Percentiles rank a stretch among this genome's conserved stretches.
These are phyloP conservation scores for Malassezia brasiliensis DNA, from an alignment of 1,284 basidiomycete species.

Conservation along the genomic window DNA sequence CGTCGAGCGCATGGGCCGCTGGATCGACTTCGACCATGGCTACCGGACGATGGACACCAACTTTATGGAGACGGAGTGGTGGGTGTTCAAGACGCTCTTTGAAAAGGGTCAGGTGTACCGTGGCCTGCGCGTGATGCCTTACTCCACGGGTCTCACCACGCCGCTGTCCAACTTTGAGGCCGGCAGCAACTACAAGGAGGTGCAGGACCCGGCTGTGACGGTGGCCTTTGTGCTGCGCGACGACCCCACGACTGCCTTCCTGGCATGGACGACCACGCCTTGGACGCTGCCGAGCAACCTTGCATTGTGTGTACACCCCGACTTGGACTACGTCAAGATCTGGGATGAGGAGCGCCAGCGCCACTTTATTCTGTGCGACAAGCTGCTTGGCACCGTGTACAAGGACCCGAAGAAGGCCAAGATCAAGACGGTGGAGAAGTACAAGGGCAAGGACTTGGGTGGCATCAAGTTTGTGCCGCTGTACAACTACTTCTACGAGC, in stretches of 20 bases:
- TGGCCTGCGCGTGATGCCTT: slow-evolving; percentile 92
- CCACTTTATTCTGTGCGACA: slow-evolving; percentile 88
- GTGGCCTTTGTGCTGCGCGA: slow-evolving; percentile 86
- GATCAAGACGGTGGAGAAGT: slow-evolving; percentile 74
- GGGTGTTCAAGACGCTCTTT: slow-evolving; percentile 92
- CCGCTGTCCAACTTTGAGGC: slow-evolving; percentile 98
- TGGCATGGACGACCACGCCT: slow-evolving; percentile 98
- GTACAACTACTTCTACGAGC: slow-evolving; percentile 89
- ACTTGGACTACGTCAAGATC: slow-evolving; percentile 93
- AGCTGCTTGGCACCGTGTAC: slow-evolving; percentile 78
- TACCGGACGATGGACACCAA: slow-evolving; percentile 91
- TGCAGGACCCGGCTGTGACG: slow-evolving; percentile 87
- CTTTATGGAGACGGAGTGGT: slow-evolving; percentile 99
- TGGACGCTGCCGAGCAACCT: slow-evolving; percentile 97
- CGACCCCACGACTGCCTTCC: slow-evolving; percentile 76
- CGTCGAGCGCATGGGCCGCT: slow-evolving; percentile 94
- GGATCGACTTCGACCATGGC: slow-evolving; percentile 99
- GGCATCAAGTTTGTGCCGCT: slow-evolving; percentile 93
- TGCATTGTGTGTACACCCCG: slow-evolving; percentile 87
- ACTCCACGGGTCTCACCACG: slow-evolving; percentile 91
- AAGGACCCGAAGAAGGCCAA: slow-evolving; percentile 97
- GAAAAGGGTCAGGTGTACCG: slow-evolving; percentile 89
- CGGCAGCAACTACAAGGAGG: slow-evolving; percentile 81
- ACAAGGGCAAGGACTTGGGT: slow-evolving; percentile 82
- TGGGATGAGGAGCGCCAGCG: slow-evolving; percentile 77